These are phyloP conservation scores for Pyrenula massariospora DNA, from an alignment of 495 filamentous ascomycete species.

Conservation along the genomic window DNA sequence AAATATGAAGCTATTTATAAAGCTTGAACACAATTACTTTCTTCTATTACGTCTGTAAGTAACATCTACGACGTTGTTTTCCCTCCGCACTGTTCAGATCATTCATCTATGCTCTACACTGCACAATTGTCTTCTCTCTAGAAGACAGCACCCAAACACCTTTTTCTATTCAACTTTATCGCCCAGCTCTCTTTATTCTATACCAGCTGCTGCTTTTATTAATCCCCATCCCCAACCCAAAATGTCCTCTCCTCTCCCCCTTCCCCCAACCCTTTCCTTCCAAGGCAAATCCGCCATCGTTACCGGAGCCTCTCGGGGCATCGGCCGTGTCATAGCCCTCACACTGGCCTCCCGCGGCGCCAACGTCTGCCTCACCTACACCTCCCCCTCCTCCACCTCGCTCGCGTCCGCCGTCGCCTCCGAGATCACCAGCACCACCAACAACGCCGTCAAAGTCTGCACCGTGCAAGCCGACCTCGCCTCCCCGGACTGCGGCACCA, in stretches of 20 bases:
- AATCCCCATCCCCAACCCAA: neutral
- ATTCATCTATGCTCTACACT: neutral
- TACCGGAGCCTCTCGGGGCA: slow-evolving; percentile 39
- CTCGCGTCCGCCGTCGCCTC: slow-evolving; percentile 12
- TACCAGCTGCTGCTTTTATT: neutral
- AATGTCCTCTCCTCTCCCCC: neutral
- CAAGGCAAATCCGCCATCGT: slow-evolving; percentile 30
- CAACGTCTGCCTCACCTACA: slow-evolving; percentile 54
- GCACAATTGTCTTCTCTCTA: no score
- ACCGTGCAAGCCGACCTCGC: slow-evolving; percentile 42
- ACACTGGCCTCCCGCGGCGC: slow-evolving; percentile 44
- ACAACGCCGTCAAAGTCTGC: slow-evolving; percentile 24
- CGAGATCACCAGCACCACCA: slow-evolving; percentile 40
- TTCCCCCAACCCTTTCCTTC: slow-evolving; percentile 10
- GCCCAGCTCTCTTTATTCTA: neutral
- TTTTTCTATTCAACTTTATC: neutral
- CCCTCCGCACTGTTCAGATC: neutral
- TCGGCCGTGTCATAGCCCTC: slow-evolving; percentile 47
- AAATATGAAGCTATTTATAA: neutral
- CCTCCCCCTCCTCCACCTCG: slow-evolving; percentile 36
- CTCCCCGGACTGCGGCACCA: slow-evolving; percentile 22
- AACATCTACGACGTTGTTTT: neutral
- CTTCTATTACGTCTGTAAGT: neutral
- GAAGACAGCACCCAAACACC: no score
- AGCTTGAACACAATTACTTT: neutral